Evolutionary conservation across 192 early-diverging fungal species (phyloP).

Genomic region (Radiomyces spectabilis): DNA sequence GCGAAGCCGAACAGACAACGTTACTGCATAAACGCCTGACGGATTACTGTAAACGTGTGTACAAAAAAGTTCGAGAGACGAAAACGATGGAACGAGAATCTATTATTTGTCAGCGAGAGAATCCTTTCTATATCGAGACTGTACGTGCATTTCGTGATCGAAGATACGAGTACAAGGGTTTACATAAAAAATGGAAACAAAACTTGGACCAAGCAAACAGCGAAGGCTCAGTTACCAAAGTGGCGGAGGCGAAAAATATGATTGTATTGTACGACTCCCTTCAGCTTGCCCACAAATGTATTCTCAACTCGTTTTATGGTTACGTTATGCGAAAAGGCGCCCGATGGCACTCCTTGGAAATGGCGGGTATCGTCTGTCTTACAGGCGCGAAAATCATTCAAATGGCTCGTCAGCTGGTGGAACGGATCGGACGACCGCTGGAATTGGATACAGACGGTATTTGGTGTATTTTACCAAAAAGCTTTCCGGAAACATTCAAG

Average conservation of each 20-base stretch:
- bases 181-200: conserved; percentile 88
- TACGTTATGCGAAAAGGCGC: conserved; percentile 99
- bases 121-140: conserved; percentile 97
- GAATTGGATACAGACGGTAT: conserved; percentile 99
- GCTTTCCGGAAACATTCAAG: conserved; percentile 89
- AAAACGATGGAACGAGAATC: conserved; percentile 78
- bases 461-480: conserved; percentile 92
- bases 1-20: conserved; percentile 56
- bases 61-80: conserved; percentile 75
- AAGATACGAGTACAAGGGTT: conserved; percentile 94
- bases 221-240: conserved; percentile 54
- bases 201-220: conserved; percentile 65
- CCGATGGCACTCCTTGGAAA: conserved; percentile 98
- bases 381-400: conserved; percentile 97
- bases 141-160: conserved; percentile 95
- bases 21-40: conserved; percentile 72
- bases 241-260: conserved; percentile 85
- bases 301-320: conserved; percentile 93
- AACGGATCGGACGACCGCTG: conserved; percentile 87
- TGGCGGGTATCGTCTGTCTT: conserved; percentile 97
- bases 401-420: conserved; percentile 86
- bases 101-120: conserved; percentile 94
- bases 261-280: conserved; percentile 95
- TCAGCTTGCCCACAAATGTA: conserved; percentile 97
- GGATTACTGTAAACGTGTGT: conserved; percentile 86